Percentiles rank a stretch among this genome's conserved stretches.
These are phyloP conservation scores for Ulota crispa DNA, from an alignment of 225 moss, liverwort and hornwort species.

Conservation along the genomic window DNA sequence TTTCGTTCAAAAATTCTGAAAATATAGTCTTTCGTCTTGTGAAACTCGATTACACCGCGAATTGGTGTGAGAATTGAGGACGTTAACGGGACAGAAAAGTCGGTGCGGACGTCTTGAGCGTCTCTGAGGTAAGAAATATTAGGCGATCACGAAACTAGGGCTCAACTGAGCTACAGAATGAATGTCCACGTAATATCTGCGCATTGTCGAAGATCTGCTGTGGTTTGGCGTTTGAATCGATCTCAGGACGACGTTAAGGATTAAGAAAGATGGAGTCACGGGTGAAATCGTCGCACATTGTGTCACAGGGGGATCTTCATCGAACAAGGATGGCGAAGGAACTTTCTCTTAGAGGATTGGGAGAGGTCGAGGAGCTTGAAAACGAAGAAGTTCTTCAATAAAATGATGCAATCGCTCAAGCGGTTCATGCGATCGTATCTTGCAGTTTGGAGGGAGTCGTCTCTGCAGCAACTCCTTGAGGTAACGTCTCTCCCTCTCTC, in stretches of 20 bases:
- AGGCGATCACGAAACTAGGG: neutral
- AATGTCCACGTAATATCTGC: neutral
- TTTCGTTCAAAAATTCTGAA: neutral
- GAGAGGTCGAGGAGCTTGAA: conserved; percentile 40
- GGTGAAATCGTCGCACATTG: conserved; percentile 4
- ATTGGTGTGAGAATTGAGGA: neutral
- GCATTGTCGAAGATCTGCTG: neutral
- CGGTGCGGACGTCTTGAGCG: neutral
- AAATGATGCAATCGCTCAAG: conserved; percentile 39
- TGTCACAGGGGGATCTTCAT: conserved; percentile 17
- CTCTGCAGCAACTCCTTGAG: conserved; percentile 44
- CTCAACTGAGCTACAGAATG: neutral
- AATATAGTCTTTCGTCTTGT: neutral
- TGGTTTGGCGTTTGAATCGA: neutral
- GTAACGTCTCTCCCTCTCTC: conserved; percentile 16
- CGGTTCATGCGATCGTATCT: conserved; percentile 43
- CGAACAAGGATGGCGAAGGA: conserved; percentile 19
- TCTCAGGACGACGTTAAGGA: neutral
- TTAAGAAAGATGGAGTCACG: conserved; percentile 22
- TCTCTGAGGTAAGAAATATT: neutral
- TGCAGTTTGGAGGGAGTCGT: conserved; percentile 35
- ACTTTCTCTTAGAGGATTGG: conserved; percentile 12
- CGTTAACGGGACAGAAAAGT: neutral
- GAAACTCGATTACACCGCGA: neutral
- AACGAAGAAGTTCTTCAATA: conserved; percentile 32